phyloP scores from a whole-genome alignment of 176 grass and related monocot species.

The Triticum timopheevii region DNA sequence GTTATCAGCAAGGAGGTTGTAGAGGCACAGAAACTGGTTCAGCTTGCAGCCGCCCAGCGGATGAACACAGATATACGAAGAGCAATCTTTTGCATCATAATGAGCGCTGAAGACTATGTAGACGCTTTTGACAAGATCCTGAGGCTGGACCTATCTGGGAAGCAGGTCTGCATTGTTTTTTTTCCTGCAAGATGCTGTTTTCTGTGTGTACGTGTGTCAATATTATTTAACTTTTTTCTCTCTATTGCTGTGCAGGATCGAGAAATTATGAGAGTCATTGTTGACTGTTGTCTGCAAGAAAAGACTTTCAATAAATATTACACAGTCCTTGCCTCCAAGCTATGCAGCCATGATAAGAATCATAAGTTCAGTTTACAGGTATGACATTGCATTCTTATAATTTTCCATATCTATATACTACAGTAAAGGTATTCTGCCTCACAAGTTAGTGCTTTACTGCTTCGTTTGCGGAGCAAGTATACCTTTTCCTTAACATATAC shows the following conservation, averaged over 20 bases:
- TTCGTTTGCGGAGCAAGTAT: background rate
- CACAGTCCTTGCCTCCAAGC: conserved; percentile 70
- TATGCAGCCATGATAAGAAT: conserved; percentile 93
- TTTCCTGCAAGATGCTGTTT: background rate
- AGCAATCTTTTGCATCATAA: conserved; percentile 96
- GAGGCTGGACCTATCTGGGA: conserved; percentile 79
- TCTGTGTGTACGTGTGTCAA: conserved; percentile 13
- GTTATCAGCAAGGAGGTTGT: conserved; percentile 62
- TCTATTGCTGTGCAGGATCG: conserved; percentile 56
- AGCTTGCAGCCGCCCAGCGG: conserved; percentile 76
- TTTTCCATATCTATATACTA: background rate
- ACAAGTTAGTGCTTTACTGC: background rate
- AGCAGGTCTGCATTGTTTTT: conserved; percentile 51
- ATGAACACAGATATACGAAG: conserved; percentile 90
- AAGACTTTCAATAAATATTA: conserved; percentile 99
- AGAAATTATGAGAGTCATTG: conserved; percentile 92
- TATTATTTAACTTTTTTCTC: conserved; percentile 23
- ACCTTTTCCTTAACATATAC: background rate
- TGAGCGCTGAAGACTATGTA: conserved; percentile 86
- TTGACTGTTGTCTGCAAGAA: conserved; percentile 93
- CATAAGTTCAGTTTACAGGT: conserved; percentile 97
- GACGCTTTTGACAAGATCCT: conserved; percentile 99
- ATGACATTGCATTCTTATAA: background rate
- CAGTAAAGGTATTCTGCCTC: background rate
- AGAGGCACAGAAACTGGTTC: conserved; percentile 83